These are phyloP conservation scores for Metschnikowia rubicola DNA, from an alignment of 805 yeast genomes.

Conservation along the genomic window DNA sequence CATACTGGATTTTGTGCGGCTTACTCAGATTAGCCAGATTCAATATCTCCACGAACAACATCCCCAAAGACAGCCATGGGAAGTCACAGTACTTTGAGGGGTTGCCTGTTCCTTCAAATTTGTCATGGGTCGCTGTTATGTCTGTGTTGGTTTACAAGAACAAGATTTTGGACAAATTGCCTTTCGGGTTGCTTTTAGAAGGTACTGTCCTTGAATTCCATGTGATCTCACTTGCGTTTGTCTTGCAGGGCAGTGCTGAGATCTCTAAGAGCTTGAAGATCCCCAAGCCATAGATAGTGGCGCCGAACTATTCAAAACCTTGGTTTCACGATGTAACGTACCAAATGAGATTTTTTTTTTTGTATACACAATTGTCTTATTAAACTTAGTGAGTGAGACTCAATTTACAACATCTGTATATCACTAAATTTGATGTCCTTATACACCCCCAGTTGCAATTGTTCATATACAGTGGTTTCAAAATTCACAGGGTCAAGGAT, in stretches of 20 bases:
- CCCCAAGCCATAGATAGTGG: slow-evolving; percentile 63
- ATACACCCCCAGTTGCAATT: slow-evolving; percentile 27
- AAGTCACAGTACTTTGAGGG: slow-evolving; percentile 94
- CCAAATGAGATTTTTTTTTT: not conserved
- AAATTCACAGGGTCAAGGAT: slow-evolving; percentile 39
- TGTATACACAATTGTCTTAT: not conserved
- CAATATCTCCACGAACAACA: slow-evolving; percentile 87
- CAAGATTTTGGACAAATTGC: slow-evolving; percentile 51
- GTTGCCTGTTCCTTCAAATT: slow-evolving; percentile 88
- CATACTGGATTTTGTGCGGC: slow-evolving; percentile 90
- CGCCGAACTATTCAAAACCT: not conserved
- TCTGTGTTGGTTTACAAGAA: slow-evolving; percentile 57
- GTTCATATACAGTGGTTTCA: slow-evolving; percentile 22
- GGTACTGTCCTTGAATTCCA: slow-evolving; percentile 71
- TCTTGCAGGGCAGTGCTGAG: slow-evolving; percentile 84
- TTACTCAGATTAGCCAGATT: slow-evolving; percentile 91
- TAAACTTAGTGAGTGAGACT: not conserved
- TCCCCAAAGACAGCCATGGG: slow-evolving; percentile 87
- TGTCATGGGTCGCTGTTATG: slow-evolving; percentile 71
- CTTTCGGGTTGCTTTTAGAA: slow-evolving; percentile 59
- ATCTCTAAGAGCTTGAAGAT: slow-evolving; percentile 86
- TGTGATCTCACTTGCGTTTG: slow-evolving; percentile 59
- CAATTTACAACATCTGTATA: slow-evolving; percentile 15
- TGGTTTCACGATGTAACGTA: too few relatives aligned
- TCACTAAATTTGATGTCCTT: slow-evolving; percentile 22